Percentiles rank a stretch among this genome's conserved stretches.
Evolutionary conservation across 2,329 filamentous ascomycete species (phyloP).

Genomic region (Aspergillus sp.): DNA sequence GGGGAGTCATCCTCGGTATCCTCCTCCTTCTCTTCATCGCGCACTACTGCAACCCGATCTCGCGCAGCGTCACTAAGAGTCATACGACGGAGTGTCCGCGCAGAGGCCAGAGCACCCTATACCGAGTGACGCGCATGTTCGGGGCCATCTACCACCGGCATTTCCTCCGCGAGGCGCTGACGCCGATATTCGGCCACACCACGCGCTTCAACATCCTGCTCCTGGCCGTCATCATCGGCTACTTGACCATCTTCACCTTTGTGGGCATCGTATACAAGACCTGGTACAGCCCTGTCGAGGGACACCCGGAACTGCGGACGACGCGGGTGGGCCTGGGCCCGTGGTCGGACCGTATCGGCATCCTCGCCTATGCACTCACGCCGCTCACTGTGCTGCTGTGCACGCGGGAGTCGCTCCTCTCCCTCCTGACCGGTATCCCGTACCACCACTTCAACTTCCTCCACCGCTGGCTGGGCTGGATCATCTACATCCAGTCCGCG

Average conservation of each 20-base stretch:
- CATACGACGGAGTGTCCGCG: constrained; percentile 23
- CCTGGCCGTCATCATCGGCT: constrained; percentile 57
- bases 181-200: constrained; percentile 63
- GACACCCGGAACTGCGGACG: constrained; percentile 55
- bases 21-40: constrained; percentile 45
- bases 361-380: constrained; percentile 71
- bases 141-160: constrained; percentile 48
- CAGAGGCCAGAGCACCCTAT: constrained; percentile 16
- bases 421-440: constrained; percentile 68
- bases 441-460: constrained; percentile 78
- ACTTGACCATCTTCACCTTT: constrained; percentile 68
- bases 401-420: constrained; percentile 69
- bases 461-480: constrained; percentile 72
- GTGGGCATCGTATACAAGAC: constrained; percentile 66
- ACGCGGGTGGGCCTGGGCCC: constrained; percentile 66
- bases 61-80: not conserved
- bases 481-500: constrained; percentile 67
- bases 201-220: constrained; percentile 67
- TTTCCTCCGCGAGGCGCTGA: constrained; percentile 61
- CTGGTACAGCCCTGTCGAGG: constrained; percentile 69
- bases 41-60: constrained; percentile 12
- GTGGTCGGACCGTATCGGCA: constrained; percentile 67
- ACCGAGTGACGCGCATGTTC: constrained; percentile 38
- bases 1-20: constrained; percentile 53
- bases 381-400: constrained; percentile 67